Evolutionary conservation across 2,329 filamentous ascomycete species (phyloP).

Genomic region (Alternaria brassicae): DNA sequence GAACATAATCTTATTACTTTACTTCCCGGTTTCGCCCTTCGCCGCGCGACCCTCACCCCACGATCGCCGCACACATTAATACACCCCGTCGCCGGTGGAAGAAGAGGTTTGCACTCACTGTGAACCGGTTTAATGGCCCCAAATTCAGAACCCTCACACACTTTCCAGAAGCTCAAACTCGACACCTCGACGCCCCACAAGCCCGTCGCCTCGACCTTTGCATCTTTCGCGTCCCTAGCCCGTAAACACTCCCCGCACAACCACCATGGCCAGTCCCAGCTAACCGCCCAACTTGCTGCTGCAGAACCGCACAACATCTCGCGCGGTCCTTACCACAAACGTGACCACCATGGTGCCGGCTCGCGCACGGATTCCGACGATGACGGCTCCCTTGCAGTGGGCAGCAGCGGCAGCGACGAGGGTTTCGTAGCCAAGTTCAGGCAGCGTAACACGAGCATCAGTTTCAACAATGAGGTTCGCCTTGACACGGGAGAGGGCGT

Average conservation of each 20-base stretch:
- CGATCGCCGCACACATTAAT: slow-evolving; percentile 38
- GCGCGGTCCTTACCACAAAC: slow-evolving; percentile 27
- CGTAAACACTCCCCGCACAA: slow-evolving; percentile 37
- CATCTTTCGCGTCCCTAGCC: slow-evolving; percentile 47
- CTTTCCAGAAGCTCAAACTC: slow-evolving; percentile 54
- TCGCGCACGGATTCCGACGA: slow-evolving; percentile 27
- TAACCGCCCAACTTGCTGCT: slow-evolving; percentile 28
- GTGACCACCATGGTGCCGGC: slow-evolving; percentile 27
- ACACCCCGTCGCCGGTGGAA: slow-evolving; percentile 25
- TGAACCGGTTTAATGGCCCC: slow-evolving; percentile 50
- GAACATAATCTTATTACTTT: slow-evolving; percentile 28
- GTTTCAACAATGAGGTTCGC: slow-evolving; percentile 51
- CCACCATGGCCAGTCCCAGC: slow-evolving; percentile 31
- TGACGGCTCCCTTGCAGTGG: slow-evolving; percentile 27
- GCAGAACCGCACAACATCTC: slow-evolving; percentile 27
- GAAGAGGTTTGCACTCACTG: slow-evolving; percentile 46
- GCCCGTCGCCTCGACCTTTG: slow-evolving; percentile 44
- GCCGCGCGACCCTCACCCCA: slow-evolving; percentile 40
- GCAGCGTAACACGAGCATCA: slow-evolving; percentile 50
- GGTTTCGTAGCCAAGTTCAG: slow-evolving; percentile 40
- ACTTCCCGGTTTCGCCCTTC: slow-evolving; percentile 31
- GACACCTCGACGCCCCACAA: slow-evolving; percentile 47
- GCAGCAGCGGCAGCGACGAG: slow-evolving; percentile 36
- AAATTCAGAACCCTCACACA: slow-evolving; percentile 48
- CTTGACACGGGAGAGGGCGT: slow-evolving; percentile 52